Percentiles rank a stretch among this genome's conserved stretches.
Evolutionary conservation across 805 yeast species (phyloP).

Genomic region (Sungouiella thailandica): DNA sequence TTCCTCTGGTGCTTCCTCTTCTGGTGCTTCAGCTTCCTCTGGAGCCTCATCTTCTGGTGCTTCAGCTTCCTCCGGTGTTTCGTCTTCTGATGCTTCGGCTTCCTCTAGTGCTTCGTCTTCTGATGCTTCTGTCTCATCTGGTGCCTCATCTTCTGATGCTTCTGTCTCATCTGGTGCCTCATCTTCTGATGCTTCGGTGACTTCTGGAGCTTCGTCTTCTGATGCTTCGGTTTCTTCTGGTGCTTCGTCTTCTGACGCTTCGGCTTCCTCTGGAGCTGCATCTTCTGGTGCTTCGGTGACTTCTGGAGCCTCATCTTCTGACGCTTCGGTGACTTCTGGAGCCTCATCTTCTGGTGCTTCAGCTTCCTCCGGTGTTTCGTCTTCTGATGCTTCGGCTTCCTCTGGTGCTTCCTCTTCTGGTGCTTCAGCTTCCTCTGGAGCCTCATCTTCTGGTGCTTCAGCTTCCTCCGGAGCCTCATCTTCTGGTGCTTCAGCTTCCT

Average conservation of each 20-base stretch:
- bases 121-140: neutral
- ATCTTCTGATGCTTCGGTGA: neutral
- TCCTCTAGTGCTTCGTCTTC: neutral
- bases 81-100: neutral
- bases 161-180: neutral
- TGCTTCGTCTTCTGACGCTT: neutral
- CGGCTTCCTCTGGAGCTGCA: neutral
- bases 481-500: no score
- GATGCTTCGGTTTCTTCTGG: neutral
- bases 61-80: no score
- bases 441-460: neutral
- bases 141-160: neutral
- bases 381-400: neutral
- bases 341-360: neutral
- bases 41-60: no score
- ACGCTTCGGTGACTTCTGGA: neutral
- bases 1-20: no score
- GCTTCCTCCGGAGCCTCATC: no score
- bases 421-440: neutral
- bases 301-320: neutral
- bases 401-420: neutral
- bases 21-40: no score
- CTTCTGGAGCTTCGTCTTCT: neutral
- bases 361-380: neutral
- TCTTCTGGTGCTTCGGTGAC: neutral